phyloP scores from a whole-genome alignment of 495 filamentous ascomycete genomes.

The Darksidea phi region DNA sequence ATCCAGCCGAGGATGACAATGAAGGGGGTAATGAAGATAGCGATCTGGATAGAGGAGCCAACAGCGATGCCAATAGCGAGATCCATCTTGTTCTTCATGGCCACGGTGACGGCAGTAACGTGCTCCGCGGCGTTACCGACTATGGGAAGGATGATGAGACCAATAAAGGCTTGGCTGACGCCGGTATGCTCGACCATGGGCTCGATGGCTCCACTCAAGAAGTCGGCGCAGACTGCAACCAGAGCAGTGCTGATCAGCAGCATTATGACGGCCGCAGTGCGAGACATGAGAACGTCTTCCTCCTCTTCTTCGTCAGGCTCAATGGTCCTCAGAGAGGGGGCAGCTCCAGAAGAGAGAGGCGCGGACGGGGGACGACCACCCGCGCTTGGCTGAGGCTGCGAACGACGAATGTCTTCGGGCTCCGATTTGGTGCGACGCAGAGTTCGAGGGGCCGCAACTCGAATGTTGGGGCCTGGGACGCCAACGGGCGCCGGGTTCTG shows the following conservation, averaged over 20 bases:
- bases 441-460: conserved; percentile 49
- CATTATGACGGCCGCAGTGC: conserved; percentile 69
- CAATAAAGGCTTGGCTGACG: conserved; percentile 78
- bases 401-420: conserved; percentile 64
- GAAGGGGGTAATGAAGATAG: conserved; percentile 84
- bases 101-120: conserved; percentile 84
- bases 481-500: conserved; percentile 33
- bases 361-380: conserved; percentile 39
- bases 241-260: conserved; percentile 73
- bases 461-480: conserved; percentile 17
- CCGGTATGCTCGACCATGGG: conserved; percentile 62
- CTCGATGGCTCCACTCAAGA: conserved; percentile 78
- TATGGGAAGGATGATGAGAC: conserved; percentile 84
- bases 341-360: neutral
- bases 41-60: conserved; percentile 83
- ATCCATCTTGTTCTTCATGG: conserved; percentile 96
- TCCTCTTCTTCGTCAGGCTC: conserved; percentile 37
- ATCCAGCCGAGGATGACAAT: conserved; percentile 89
- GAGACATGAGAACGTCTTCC: conserved; percentile 60
- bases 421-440: conserved; percentile 78
- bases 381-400: conserved; percentile 34
- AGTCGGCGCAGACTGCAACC: conserved; percentile 84
- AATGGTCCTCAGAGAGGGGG: neutral
- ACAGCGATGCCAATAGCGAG: conserved; percentile 87
- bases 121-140: conserved; percentile 93